A percentile compares a stretch with the other conserved stretches of the same genome.
Evolutionary conservation across 352 stramenopile species (phyloP).

Genomic region (Phytophthora hybrid): DNA sequence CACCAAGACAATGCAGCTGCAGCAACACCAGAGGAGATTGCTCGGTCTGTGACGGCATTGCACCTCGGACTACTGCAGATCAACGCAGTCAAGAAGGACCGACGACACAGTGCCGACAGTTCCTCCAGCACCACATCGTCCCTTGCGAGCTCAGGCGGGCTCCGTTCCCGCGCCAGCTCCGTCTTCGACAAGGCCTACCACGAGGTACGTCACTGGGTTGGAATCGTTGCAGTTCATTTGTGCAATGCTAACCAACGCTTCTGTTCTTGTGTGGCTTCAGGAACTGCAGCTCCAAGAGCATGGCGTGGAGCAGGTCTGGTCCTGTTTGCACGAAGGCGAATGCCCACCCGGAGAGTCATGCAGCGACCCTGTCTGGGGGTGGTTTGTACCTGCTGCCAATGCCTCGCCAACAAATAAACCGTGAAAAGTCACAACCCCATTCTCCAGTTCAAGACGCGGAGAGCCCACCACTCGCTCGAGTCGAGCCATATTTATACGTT

Average conservation of each 20-base stretch:
- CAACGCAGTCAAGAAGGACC: conserved; percentile 20
- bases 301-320: conserved; percentile 33
- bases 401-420: conserved; percentile 31
- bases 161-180: conserved; percentile 51
- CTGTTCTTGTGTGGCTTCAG: conserved; percentile 14
- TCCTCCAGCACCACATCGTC: conserved; percentile 44
- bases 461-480: conserved; percentile 10
- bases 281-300: conserved; percentile 31
- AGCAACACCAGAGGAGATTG: conserved; percentile 55
- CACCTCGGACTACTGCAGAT: conserved; percentile 55
- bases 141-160: conserved; percentile 28
- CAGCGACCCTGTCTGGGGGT: conserved; percentile 72
- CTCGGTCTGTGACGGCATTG: conserved; percentile 56
- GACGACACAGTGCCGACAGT: conserved; percentile 37
- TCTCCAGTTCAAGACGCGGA: not conserved
- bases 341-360: conserved; percentile 46
- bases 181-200: conserved; percentile 50
- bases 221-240: not conserved
- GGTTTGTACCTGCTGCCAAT: conserved; percentile 53
- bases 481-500: conserved; percentile 39
- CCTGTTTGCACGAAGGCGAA: conserved; percentile 44
- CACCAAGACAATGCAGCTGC: not conserved
- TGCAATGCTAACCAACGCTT: conserved; percentile 20
- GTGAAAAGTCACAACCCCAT: conserved; percentile 3
- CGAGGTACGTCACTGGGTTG: conserved; percentile 32